Evolutionary conservation across 495 filamentous ascomycete species (phyloP).

Genomic region (Penicillium flavigenum): DNA sequence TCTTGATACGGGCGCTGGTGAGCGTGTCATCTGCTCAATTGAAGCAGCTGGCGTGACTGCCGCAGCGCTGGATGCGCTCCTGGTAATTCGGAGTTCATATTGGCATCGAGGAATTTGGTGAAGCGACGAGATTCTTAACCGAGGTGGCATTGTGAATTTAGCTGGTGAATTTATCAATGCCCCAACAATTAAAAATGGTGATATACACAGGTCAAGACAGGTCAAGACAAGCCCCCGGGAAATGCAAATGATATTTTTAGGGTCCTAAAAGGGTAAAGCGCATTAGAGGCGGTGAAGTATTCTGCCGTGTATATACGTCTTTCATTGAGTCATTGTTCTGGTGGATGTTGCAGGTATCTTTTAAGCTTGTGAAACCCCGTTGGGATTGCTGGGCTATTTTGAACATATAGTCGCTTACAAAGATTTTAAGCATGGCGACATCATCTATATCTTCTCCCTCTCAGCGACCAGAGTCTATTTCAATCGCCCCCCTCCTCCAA

Average conservation of each 20-base stretch:
- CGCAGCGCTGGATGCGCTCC: conserved; percentile 38
- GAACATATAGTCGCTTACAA: neutral
- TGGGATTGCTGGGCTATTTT: neutral
- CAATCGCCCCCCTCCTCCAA: conserved; percentile 79
- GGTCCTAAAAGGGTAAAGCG: conserved; percentile 20
- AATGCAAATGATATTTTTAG: conserved; percentile 33
- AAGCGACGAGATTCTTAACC: conserved; percentile 41
- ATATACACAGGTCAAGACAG: conserved; percentile 21
- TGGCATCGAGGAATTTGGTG: conserved; percentile 38
- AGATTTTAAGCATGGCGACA: neutral
- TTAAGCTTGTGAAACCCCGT: neutral
- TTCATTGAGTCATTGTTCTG: conserved; percentile 4
- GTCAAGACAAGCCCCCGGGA: conserved; percentile 10
- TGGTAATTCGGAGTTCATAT: conserved; percentile 34
- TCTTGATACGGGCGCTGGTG: conserved; percentile 51
- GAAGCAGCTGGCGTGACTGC: conserved; percentile 51
- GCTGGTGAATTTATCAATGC: conserved; percentile 6
- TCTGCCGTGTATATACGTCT: conserved; percentile 24
- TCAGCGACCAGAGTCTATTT: conserved; percentile 48
- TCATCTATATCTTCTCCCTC: conserved; percentile 29
- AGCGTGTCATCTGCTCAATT: conserved; percentile 53
- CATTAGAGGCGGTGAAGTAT: conserved; percentile 14
- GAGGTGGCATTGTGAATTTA: conserved; percentile 46
- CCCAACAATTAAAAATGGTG: conserved; percentile 12
- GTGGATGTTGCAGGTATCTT: neutral